Conservation (phyloP, 805 yeast genomes). For the Metschnikowia chrysomelidarum region DNA sequence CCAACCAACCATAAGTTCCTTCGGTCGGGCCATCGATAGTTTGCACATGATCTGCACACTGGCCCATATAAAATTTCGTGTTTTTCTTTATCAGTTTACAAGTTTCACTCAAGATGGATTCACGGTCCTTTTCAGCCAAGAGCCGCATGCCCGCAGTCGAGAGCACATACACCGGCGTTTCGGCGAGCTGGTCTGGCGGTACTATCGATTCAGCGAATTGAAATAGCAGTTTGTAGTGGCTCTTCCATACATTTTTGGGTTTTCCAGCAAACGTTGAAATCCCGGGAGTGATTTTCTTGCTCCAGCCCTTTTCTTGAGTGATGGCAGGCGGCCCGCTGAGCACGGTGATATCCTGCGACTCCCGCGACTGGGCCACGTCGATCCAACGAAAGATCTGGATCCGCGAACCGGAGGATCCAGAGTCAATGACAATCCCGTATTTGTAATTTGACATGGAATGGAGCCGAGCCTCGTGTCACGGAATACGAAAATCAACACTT, state of each 20-base stretch:
- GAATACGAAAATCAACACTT: no score
- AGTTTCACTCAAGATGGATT: constrained; percentile 53
- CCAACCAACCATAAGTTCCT: constrained; percentile 95
- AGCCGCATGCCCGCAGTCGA: constrained; percentile 98
- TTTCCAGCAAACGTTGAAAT: constrained; percentile 58
- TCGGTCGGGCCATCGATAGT: constrained; percentile 94
- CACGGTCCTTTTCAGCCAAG: constrained; percentile 52
- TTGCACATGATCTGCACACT: constrained; percentile 71
- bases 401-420: constrained; percentile 95
- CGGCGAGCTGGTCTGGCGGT: constrained; percentile 55
- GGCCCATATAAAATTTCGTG: constrained; percentile 53
- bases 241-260: constrained; percentile 59
- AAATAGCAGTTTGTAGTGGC: constrained; percentile 66
- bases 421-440: constrained; percentile 89
- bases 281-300: constrained; percentile 76
- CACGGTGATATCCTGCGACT: constrained; percentile 28
- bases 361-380: constrained; percentile 32
- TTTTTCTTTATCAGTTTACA: constrained; percentile 56
- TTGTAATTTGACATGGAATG: constrained; percentile 21
- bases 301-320: constrained; percentile 65
- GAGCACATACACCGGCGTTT: constrained; percentile 85
- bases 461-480: no score
- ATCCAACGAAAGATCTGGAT: constrained; percentile 82
- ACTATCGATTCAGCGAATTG: constrained; percentile 67
- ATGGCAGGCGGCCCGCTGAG: constrained; percentile 67